Evolutionary conservation across 2,329 filamentous ascomycete genomes (phyloP), one percentile per base, ranked within the genome.

Genomic region (Hortaea sp.): DNA sequence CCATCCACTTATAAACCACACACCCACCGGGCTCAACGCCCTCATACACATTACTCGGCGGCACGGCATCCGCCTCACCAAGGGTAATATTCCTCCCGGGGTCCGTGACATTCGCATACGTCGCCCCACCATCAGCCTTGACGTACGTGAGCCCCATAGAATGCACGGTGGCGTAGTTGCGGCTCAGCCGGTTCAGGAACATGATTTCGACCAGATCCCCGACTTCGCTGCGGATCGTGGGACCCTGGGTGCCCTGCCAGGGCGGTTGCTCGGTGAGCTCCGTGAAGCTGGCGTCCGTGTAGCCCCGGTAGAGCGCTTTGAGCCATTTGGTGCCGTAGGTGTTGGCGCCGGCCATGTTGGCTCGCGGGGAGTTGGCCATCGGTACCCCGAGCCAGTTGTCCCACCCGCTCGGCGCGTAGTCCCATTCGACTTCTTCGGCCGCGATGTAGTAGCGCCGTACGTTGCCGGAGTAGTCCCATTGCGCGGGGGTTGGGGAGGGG

Each of bases 271-370:
- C 46, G 10, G 48, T 49, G 20, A 45, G 39, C 3, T 48, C 42
- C 4, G 41, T 52, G 47, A 63, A 62, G n/a, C 46, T 51, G 7
- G 45, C 40, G 34, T 60, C 59, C 6, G 60, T 63, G 47, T 63
- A 63, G 6, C 59, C 61, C n/a, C 55, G 53, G 45, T 62, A 61
- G 6, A 61, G 45, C 5, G 58, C 61, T 41, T 63, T 63, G 7
- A 54, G 46, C 48, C 49, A 63, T 7, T 48, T 62, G 3, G 55
- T 56, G 11, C 53, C 54, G 29, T 45, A 51, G 40, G 45, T 29
- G 41, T 49, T 39, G 37, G 44, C 20, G 42, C 51, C 38, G n/a
- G 32, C 7, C 32, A 35, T 35, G 42, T 49, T 35, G 27, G 51
- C 53, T 31, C 54, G 47, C 11, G 50, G 50, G 4, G 53, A 57